A percentile compares a stretch with the other conserved stretches of the same genome.
These are phyloP conservation scores for Rhynchosporium secalis DNA, from an alignment of 2,329 filamentous ascomycete genomes.

Conservation along the genomic window DNA sequence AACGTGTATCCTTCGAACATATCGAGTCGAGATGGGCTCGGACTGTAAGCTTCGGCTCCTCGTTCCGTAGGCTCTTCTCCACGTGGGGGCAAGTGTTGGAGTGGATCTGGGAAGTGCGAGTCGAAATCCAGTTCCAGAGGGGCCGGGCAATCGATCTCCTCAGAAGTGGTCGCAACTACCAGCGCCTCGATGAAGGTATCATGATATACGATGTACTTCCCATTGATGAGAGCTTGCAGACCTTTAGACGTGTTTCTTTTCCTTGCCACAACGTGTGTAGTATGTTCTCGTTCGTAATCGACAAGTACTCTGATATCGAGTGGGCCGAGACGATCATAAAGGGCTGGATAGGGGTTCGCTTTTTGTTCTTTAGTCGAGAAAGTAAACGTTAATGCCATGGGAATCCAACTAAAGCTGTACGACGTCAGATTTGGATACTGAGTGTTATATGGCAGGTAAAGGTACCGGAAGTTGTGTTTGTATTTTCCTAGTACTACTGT, in stretches of 20 bases:
- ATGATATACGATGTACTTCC: slow-evolving; percentile 68
- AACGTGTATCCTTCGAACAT: slow-evolving; percentile 89
- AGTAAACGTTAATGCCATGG: slow-evolving; percentile 79
- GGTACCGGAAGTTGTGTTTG: slow-evolving; percentile 60
- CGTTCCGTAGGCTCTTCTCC: slow-evolving; percentile 74
- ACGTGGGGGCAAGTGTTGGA: slow-evolving; percentile 69
- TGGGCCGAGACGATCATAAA: slow-evolving; percentile 69
- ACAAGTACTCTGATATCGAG: slow-evolving; percentile 85
- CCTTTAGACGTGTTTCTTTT: slow-evolving; percentile 90
- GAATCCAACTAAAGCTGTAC: slow-evolving; percentile 72
- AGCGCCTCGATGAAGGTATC: slow-evolving; percentile 73
- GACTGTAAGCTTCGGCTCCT: slow-evolving; percentile 64
- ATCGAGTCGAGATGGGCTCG: slow-evolving; percentile 62
- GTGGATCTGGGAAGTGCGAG: slow-evolving; percentile 72
- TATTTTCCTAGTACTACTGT: slow-evolving; percentile 73
- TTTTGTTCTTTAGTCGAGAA: slow-evolving; percentile 71
- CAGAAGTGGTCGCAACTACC: slow-evolving; percentile 51
- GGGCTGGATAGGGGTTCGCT: slow-evolving; percentile 59
- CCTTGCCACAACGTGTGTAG: slow-evolving; percentile 84
- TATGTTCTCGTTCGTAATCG: slow-evolving; percentile 68
- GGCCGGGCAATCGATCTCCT: slow-evolving; percentile 38
- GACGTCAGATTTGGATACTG: background rate
- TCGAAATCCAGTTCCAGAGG: slow-evolving; percentile 79
- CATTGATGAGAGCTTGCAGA: slow-evolving; percentile 82
- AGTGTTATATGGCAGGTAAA: background rate